Evolutionary conservation across 2,329 filamentous ascomycete species (phyloP).

Genomic region (Apiospora marii): DNA sequence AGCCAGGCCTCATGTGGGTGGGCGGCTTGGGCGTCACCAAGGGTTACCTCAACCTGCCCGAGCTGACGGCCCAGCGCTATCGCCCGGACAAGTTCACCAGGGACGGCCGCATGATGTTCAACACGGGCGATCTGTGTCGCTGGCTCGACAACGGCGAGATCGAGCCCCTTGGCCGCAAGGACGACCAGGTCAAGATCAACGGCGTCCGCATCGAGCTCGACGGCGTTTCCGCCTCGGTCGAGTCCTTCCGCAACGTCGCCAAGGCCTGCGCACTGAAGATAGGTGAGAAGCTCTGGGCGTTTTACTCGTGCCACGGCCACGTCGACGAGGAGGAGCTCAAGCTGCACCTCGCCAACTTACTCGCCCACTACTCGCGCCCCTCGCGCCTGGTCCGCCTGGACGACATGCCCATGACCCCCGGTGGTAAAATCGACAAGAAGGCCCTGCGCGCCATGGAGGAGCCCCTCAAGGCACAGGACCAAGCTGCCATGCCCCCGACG

Average conservation of each 20-base stretch:
- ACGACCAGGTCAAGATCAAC: constrained; percentile 57
- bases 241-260: constrained; percentile 13
- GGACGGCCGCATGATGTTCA: constrained; percentile 40
- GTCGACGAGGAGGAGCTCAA: constrained; percentile 7
- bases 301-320: constrained; percentile 18
- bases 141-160: constrained; percentile 39
- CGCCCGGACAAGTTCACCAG: constrained; percentile 28
- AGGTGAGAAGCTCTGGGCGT: constrained; percentile 20
- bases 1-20: constrained; percentile 17
- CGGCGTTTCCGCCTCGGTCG: constrained; percentile 31
- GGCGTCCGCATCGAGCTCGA: constrained; percentile 56
- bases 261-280: constrained; percentile 22
- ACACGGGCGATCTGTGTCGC: constrained; percentile 43
- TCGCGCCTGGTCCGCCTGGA: background rate
- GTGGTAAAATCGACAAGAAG: constrained; percentile 22
- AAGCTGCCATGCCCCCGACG: background rate
- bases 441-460: constrained; percentile 9
- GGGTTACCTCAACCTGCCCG: constrained; percentile 15
- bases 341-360: background rate
- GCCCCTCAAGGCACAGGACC: background rate
- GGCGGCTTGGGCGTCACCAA: constrained; percentile 7
- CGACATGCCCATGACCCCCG: constrained; percentile 17
- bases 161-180: constrained; percentile 50
- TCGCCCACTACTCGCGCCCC: constrained; percentile 13
- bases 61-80: constrained; percentile 21